These are phyloP conservation scores for Aspergillus cavernicola DNA, from an alignment of 495 filamentous ascomycete species.

Conservation along the genomic window DNA sequence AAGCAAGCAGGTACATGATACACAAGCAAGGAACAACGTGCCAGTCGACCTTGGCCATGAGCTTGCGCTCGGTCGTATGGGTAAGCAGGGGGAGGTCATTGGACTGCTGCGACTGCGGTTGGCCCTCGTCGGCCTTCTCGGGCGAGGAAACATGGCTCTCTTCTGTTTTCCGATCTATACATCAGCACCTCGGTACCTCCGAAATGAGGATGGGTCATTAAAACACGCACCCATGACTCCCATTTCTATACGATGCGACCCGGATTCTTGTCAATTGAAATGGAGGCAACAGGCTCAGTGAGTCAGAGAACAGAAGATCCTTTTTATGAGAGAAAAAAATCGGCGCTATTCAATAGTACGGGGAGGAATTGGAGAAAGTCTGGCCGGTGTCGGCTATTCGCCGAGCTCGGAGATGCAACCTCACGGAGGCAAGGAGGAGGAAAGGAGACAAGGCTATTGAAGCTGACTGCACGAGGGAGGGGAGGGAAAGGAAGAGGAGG, in stretches of 20 bases:
- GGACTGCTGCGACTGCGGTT: conserved; percentile 16
- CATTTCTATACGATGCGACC: conserved; percentile 8
- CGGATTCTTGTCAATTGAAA: neutral
- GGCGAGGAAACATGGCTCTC: conserved; percentile 4
- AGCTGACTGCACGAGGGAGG: neutral
- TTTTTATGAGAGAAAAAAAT: neutral
- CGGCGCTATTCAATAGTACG: neutral
- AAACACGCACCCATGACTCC: neutral
- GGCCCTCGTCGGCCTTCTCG: conserved; percentile 27
- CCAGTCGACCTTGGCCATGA: conserved; percentile 75
- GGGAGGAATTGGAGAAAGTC: neutral
- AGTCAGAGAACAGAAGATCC: neutral
- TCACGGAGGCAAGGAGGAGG: neutral
- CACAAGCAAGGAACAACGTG: conserved; percentile 78
- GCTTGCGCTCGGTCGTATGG: conserved; percentile 62
- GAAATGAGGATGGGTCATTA: neutral
- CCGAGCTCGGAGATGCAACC: conserved; percentile 7
- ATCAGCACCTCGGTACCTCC: neutral
- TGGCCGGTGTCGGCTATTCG: conserved; percentile 3
- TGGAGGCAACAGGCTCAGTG: neutral
- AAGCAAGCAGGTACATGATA: conserved; percentile 81
- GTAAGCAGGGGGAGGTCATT: conserved; percentile 32
- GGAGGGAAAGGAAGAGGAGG: neutral
- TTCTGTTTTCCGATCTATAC: conserved; percentile 1
- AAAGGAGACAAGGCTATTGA: neutral